Evolutionary conservation across 257 asterid species (phyloP), one percentile per base, ranked within the genome.

Genomic region (Solanum rostratum): DNA sequence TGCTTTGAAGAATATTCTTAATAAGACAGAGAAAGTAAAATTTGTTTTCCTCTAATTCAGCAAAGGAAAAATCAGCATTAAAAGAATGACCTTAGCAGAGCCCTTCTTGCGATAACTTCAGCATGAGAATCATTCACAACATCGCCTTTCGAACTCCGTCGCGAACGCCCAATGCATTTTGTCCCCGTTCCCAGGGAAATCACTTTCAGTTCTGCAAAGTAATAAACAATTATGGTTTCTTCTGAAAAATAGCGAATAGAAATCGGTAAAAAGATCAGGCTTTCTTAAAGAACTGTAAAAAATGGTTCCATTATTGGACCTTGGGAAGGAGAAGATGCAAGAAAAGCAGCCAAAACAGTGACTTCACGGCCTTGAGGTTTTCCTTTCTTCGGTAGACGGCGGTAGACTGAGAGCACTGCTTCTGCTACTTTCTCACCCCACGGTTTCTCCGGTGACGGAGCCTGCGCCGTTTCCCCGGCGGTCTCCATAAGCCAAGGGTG

Each of bases 351-450:
- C 85, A 94, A 87, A 79, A 97, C 99, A 20, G 98, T 95, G 87
- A 97, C 98, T 89, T 97, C 99, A 20, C 94, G 94, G 69, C 98
- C 98, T 82, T 97, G 99, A 73, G 98, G 99, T 92, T 95, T 94
- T 71, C 99, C 99, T 86, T 97, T 94, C 90, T 94, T 97, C 7
- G 96, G 94, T 3, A 95, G 94, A 69, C 94, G 86, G 50, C 62
- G 83, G 89, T 92, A 97, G 46, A 83, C 59, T 39, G 92, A 87
- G 15, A 90, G 73, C 2, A 90, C 98, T 53, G 92, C 88, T 53
- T 86, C 90, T 8, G 96, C 84, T 2, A 94, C 92, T 88, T 81
- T 92, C 70, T 90, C 96, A 5, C 91, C 97, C 93, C 94, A 91
- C 81, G 46, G 11, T 65, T 85, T 88, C 62, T 79, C 91, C 81